phyloP scores from a whole-genome alignment of 169 alveolate species.

The Cryptosporidium canis region DNA sequence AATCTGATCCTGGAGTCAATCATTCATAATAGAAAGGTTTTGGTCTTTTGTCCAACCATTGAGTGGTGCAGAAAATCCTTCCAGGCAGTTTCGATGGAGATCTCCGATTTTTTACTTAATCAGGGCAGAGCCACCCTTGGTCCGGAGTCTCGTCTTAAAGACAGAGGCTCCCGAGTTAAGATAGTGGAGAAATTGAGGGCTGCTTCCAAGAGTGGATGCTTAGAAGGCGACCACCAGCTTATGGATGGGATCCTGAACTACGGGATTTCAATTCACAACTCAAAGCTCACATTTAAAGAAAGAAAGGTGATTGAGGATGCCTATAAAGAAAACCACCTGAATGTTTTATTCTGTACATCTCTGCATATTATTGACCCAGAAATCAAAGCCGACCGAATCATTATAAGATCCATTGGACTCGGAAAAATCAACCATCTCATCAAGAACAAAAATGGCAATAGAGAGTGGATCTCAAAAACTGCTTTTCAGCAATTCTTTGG shows the following conservation, averaged over 20 bases:
- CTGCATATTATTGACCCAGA: constrained; percentile 4
- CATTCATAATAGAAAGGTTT: neutral
- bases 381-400: constrained; percentile 10
- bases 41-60: constrained; percentile 55
- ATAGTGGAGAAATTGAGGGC: neutral
- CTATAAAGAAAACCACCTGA: neutral
- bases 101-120: neutral
- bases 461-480: constrained; percentile 39
- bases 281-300: constrained; percentile 31
- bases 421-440: constrained; percentile 15
- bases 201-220: neutral
- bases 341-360: constrained; percentile 22
- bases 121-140: neutral
- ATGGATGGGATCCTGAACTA: constrained; percentile 10
- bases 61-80: constrained; percentile 64
- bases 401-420: constrained; percentile 56
- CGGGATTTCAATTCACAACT: constrained; percentile 30
- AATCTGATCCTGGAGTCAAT: constrained; percentile 43
- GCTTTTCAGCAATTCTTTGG: neutral
- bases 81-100: neutral
- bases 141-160: neutral
- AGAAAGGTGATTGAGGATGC: constrained; percentile 33
- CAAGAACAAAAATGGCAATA: constrained; percentile 15
- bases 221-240: neutral
- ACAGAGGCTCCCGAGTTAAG: neutral